Conservation (phyloP, 495 filamentous ascomycete genomes). For the Hyaloscypha finlandica region DNA sequence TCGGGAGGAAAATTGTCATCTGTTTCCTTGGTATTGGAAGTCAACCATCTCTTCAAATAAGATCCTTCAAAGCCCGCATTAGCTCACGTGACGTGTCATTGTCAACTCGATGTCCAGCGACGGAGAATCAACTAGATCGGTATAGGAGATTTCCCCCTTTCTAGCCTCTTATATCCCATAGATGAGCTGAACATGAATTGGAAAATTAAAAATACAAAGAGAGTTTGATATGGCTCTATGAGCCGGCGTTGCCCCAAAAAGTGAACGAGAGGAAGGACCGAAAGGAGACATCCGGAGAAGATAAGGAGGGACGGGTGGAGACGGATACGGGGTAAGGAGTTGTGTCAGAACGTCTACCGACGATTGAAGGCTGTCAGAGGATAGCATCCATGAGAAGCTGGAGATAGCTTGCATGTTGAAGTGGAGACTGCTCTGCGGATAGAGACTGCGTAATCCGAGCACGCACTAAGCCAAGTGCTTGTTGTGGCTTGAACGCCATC, state of each 20-base stretch:
- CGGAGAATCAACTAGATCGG: neutral
- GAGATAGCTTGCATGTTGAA: constrained; percentile 9
- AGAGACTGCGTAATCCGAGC: neutral
- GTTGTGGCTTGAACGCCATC: neutral
- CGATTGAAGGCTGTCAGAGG: neutral
- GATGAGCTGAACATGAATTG: neutral
- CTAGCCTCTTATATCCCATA: neutral
- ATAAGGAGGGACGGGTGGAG: constrained; percentile 15
- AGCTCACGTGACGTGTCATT: neutral
- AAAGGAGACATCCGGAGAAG: constrained; percentile 1
- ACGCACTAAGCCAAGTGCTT: neutral
- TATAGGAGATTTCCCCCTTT: neutral
- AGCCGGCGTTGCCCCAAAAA: neutral
- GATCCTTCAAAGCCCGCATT: neutral
- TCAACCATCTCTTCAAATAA: neutral
- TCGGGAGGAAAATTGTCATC: neutral
- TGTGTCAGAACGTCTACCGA: neutral
- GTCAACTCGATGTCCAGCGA: neutral
- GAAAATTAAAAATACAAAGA: neutral
- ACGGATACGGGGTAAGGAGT: constrained; percentile 14
- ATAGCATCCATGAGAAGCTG: neutral
- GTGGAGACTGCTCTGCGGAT: constrained; percentile 1
- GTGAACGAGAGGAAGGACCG: neutral
- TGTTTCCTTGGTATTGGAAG: neutral
- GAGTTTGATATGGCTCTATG: neutral